Base-by-base conservation (phyloP, 805 yeast species). In the Vanderwaltozyma yarrowii region DNA sequence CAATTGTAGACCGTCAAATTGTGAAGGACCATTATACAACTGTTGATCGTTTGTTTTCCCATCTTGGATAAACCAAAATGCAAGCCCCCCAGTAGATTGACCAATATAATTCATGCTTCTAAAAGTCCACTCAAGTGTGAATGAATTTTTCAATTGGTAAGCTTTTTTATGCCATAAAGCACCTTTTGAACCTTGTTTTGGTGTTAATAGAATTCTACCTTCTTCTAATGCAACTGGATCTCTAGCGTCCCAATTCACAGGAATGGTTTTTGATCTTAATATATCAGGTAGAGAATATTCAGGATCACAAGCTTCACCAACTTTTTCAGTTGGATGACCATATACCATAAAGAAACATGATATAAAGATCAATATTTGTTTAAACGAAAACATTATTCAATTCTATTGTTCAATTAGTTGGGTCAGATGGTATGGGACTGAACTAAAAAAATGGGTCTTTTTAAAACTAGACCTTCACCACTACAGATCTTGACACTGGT, bases 1-100 rank as follows among this genome's bases (percentile, higher is more conserved):
- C 11, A 82, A 54, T 42, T 77, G 79, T 34, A 82, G 60, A 17
- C 94, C 94, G 46, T 76, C 78, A 47, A 64, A 82, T n/a, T 56
- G 51, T 0, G 61, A 43, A 2, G 85, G 82, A 3, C 84, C 84
- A 34, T 73, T 73, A 50, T 60, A 76, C 39, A 65, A 60, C 1
- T 50, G 39, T 16, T 62, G 62, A 40, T 64, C 65, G 8, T 37
- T 47, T 25, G 15, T 11, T 8, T 10, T 13, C 3, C 15, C 6
- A 20, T 38, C 34, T 5, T 23, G 16, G n/a, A 74, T 50, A 23
- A 77, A 55, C 73, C 78, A 78, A 33, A 80, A 58, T 0, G 81
- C 63, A 18, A 78, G 50, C 0, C 85, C 85, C 47, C 81, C 75
- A 9, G 60, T 62, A 1, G 74, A 67, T 28, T 54, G 47, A 0